These are phyloP conservation scores for Ilex asprella DNA, from an alignment of 257 asterid species.

Conservation along the genomic window DNA sequence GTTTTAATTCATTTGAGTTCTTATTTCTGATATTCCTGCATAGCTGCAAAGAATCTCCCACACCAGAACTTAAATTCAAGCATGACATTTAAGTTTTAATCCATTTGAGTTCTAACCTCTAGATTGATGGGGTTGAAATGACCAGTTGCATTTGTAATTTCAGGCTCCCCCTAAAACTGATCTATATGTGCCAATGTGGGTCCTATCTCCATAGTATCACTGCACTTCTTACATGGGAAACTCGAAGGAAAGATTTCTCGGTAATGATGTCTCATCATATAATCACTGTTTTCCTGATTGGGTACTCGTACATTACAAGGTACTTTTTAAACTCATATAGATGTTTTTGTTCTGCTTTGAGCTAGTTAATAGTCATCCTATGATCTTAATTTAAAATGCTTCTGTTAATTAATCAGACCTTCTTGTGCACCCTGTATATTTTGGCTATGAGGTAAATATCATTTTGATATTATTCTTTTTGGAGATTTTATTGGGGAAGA, in stretches of 20 bases:
- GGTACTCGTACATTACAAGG: slow-evolving; percentile 69
- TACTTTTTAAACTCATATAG: slow-evolving; percentile 22
- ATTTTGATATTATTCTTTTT: no score
- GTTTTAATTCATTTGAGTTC: no score
- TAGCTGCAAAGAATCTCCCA: no score
- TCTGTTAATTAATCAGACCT: no score
- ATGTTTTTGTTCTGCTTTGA: slow-evolving; percentile 11
- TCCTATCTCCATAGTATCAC: slow-evolving; percentile 75
- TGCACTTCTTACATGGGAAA: slow-evolving; percentile 89
- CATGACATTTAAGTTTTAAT: neutral
- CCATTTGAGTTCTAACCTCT: no score
- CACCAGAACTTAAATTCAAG: neutral
- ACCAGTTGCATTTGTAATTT: slow-evolving; percentile 15
- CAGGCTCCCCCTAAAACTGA: slow-evolving; percentile 56
- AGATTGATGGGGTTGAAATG: slow-evolving; percentile 1
- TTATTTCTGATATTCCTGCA: no score
- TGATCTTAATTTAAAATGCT: no score
- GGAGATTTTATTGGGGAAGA: no score
- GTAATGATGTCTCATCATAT: slow-evolving; percentile 95
- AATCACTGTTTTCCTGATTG: slow-evolving; percentile 67
- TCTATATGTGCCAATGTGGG: slow-evolving; percentile 95
- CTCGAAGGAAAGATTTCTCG: slow-evolving; percentile 83
- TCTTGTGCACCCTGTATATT: no score
- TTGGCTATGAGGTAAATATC: no score
- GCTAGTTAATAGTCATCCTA: no score